Evolutionary conservation across 78 protist species (phyloP), one percentile per base, ranked within the genome.

Genomic region (Planoprotostelium fungivorum): DNA sequence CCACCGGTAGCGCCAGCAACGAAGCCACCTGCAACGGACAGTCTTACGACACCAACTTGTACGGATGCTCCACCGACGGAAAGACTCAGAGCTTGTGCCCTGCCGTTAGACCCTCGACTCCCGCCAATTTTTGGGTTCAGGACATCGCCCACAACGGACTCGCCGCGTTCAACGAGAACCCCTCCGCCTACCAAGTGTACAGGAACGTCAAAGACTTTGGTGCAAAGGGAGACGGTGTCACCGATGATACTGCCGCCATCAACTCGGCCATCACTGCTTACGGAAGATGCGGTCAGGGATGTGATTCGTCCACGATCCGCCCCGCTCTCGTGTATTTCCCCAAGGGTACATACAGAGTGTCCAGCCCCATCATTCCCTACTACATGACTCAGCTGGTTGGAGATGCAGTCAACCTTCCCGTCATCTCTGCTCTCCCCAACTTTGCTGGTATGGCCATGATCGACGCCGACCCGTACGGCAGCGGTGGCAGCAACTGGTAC

Each of bases 221-320:
- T 37, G 87, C 87, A 16, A 16, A 25, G 35, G 87, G 87, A 35
- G 87, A 85, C 16, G 87, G 87, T 16, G 37, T 37, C 36, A 36
- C 87, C 5, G 87, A 85, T 85, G 87, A 85, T 16, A 85, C 87
- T 16, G 36, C 37, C 16, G 87, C 87, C 36, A 85, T 85, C 37
- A 35, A 85, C 63, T 25, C 29, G 5, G 87, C 87, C n/a, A 36
- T 85, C 37, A 36, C 87, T 16, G 37, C 36, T 16, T 51, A 51
- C 16, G 73, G 73, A 51, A 51, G 73, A 51, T 51, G 73, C 73
- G 73, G 73, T 51, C 73, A 51, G 16, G 73, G 73, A 5, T 51
- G 73, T 51, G 73, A 51, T 16, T 51, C 73, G 73, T 25, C 73
- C 16, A 51, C 73, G 16, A 51, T 16, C 16, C 73, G 73, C 73